phyloP scores from a whole-genome alignment of 352 stramenopile genomes.

The Phytophthora ramorum region DNA sequence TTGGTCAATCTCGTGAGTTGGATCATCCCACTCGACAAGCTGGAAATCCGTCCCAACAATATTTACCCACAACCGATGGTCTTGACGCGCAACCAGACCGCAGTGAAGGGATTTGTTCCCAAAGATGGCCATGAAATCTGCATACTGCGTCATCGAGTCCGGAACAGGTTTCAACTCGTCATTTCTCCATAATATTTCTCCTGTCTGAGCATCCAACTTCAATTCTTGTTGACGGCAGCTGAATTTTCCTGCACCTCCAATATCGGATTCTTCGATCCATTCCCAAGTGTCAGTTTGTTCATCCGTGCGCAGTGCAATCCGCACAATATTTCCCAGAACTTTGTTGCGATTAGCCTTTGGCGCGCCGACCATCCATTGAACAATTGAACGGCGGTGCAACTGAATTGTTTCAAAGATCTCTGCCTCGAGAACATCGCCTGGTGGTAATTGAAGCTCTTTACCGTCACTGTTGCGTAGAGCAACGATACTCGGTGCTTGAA shows the following conservation, averaged over 20 bases:
- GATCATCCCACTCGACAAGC: conserved; percentile 90
- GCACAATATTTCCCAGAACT: conserved; percentile 74
- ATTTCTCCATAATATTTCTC: conserved; percentile 92
- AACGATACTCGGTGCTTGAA: conserved; percentile 88
- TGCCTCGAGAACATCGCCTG: conserved; percentile 85
- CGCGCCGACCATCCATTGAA: conserved; percentile 68
- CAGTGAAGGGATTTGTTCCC: conserved; percentile 89
- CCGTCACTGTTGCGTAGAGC: conserved; percentile 55
- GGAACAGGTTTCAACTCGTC: conserved; percentile 92
- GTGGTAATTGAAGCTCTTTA: conserved; percentile 75
- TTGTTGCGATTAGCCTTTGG: conserved; percentile 35
- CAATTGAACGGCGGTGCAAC: conserved; percentile 75
- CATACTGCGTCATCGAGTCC: conserved; percentile 91
- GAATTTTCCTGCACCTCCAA: conserved; percentile 72
- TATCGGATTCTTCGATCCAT: conserved; percentile 64
- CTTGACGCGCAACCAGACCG: conserved; percentile 83
- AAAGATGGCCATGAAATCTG: conserved; percentile 87
- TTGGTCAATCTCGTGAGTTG: conserved; percentile 75
- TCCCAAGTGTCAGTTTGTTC: conserved; percentile 66
- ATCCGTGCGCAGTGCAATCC: conserved; percentile 70
- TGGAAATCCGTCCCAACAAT: conserved; percentile 90
- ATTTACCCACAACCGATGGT: conserved; percentile 90
- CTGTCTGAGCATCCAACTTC: conserved; percentile 87
- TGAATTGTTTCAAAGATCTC: conserved; percentile 90
- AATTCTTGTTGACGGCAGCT: conserved; percentile 78